Percentiles rank a stretch among this genome's conserved stretches.
phyloP scores from a whole-genome alignment of 148 eudicot species.

The Chenopodium suecicum region DNA sequence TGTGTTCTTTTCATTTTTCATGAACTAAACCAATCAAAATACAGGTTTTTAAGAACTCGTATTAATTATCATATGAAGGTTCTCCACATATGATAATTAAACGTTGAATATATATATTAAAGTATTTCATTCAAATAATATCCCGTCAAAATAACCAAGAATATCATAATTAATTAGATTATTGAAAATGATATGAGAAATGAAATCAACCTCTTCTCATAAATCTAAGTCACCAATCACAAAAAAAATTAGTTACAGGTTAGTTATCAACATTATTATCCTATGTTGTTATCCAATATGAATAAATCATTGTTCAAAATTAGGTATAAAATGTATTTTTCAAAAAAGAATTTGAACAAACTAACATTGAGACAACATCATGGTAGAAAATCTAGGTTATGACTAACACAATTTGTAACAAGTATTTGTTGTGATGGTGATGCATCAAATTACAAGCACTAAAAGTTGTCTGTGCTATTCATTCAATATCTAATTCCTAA shows the following conservation, averaged over 20 bases:
- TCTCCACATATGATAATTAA: no score
- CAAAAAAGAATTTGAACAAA: background rate
- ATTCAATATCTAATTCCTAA: conserved; percentile 8
- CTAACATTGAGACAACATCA: conserved; percentile 14
- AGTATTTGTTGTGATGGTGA: conserved; percentile 17
- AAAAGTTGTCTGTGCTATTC: conserved; percentile 5
- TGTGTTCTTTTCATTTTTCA: background rate
- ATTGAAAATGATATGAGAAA: background rate
- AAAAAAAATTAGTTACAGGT: background rate
- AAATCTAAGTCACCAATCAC: background rate
- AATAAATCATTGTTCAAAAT: conserved; percentile 5
- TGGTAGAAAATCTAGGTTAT: conserved; percentile 6
- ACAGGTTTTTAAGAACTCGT: no score
- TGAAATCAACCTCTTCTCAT: background rate
- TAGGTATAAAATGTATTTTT: background rate
- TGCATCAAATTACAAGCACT: conserved; percentile 16
- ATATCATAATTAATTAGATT: background rate
- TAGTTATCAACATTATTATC: background rate
- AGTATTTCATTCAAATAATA: no score
- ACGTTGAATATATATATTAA: no score
- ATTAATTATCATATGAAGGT: no score
- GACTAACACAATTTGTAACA: conserved; percentile 10
- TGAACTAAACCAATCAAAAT: no score
- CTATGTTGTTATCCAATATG: background rate
- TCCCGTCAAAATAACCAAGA: no score